phyloP scores from a whole-genome alignment of 139 green algal species.

The Asterochloris erici region DNA sequence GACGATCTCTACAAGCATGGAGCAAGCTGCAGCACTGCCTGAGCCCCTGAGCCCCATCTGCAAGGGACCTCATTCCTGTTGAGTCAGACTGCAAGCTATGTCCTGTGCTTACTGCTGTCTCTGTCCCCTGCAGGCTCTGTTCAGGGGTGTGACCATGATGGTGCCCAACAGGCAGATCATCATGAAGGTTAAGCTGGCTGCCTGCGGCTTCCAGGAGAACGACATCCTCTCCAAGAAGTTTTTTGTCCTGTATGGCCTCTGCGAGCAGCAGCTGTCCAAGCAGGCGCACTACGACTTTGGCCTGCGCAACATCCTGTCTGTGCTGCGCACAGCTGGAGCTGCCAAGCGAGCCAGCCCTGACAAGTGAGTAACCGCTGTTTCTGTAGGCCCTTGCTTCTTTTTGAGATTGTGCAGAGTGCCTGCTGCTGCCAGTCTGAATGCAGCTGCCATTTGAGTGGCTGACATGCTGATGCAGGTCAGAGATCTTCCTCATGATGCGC shows the following conservation, averaged over 20 bases:
- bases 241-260: slow-evolving; percentile 93
- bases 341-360: slow-evolving; percentile 86
- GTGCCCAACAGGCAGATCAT: slow-evolving; percentile 96
- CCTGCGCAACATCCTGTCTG: slow-evolving; percentile 93
- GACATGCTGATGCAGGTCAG: slow-evolving; percentile 34
- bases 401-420: no score
- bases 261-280: slow-evolving; percentile 97
- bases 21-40: no score
- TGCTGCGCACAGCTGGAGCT: slow-evolving; percentile 81
- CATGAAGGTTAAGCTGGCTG: slow-evolving; percentile 92
- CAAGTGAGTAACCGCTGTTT: slow-evolving; percentile 37
- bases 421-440: not conserved
- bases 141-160: slow-evolving; percentile 98
- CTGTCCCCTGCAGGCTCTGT: slow-evolving; percentile 57
- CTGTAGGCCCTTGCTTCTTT: no score
- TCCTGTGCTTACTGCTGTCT: no score
- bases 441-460: not conserved
- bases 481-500: slow-evolving; percentile 77
- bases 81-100: no score
- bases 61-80: no score
- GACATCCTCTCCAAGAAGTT: slow-evolving; percentile 95
- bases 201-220: slow-evolving; percentile 92
- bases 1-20: no score
- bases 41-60: no score
- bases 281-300: slow-evolving; percentile 98